These are phyloP conservation scores for Coniferiporia weirii DNA, from an alignment of 1,284 basidiomycete genomes.

Conservation along the genomic window DNA sequence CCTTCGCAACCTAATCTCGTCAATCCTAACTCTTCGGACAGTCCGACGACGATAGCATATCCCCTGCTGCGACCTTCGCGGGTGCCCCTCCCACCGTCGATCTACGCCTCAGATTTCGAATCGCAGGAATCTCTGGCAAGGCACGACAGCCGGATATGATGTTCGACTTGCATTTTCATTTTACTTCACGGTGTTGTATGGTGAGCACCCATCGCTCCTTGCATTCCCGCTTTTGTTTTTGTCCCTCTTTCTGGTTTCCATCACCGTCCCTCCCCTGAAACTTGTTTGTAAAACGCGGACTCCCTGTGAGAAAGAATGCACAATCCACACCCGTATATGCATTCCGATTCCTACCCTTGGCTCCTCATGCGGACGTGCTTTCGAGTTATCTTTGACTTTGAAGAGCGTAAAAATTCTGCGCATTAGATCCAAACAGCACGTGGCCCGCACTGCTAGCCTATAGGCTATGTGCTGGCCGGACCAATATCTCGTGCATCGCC, in stretches of 20 bases:
- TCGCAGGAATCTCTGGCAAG: slow-evolving; percentile 10
- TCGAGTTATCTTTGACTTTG: slow-evolving; percentile 5
- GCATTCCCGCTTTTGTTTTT: background rate
- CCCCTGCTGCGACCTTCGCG: slow-evolving; percentile 12
- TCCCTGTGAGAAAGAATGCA: background rate
- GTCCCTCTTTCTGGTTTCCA: background rate
- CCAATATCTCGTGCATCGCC: background rate
- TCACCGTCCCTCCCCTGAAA: background rate
- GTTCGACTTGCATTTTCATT: background rate
- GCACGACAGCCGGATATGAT: slow-evolving; percentile 10
- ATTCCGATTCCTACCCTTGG: background rate
- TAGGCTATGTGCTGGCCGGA: too few relatives aligned
- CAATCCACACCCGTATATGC: background rate
- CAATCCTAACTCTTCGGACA: background rate
- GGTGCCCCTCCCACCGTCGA: slow-evolving; percentile 12
- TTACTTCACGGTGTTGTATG: slow-evolving; percentile 7
- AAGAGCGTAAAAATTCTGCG: background rate
- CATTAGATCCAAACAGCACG: background rate
- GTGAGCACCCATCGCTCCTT: background rate
- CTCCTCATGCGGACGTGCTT: background rate
- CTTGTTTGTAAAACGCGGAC: background rate
- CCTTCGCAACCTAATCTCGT: background rate
- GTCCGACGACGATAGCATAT: slow-evolving; percentile 7
- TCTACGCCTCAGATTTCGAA: slow-evolving; percentile 8
- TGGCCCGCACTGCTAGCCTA: background rate